These are phyloP conservation scores for Tylopilus subfusipes DNA, from an alignment of 768 basidiomycete genomes.

Conservation along the genomic window DNA sequence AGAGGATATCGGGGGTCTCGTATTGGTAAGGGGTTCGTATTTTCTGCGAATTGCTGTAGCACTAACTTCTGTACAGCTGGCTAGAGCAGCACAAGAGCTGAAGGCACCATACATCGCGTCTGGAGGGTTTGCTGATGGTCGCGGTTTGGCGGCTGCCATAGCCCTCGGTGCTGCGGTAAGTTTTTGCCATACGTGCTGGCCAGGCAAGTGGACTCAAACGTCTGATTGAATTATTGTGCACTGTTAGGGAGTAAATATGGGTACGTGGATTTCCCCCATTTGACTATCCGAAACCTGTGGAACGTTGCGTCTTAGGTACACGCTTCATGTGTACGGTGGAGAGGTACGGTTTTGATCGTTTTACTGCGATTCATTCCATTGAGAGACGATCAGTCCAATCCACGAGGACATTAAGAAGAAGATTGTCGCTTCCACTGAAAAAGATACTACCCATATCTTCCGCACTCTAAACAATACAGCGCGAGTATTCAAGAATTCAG, in stretches of 20 bases:
- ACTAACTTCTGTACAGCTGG: slow-evolving; percentile 50
- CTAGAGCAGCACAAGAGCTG: slow-evolving; percentile 81
- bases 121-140: slow-evolving; percentile 85
- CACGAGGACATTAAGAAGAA: slow-evolving; percentile 88
- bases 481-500: slow-evolving; percentile 83
- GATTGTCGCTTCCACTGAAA: slow-evolving; percentile 80
- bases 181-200: slow-evolving; percentile 7
- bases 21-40: slow-evolving; percentile 50
- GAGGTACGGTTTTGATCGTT: slow-evolving; percentile 41
- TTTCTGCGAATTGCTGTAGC: not conserved
- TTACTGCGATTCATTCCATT: not conserved
- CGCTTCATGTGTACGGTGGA: slow-evolving; percentile 93
- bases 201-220: not conserved
- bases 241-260: slow-evolving; percentile 83
- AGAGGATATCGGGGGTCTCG: slow-evolving; percentile 85
- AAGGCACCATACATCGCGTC: slow-evolving; percentile 86
- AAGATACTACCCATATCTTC: slow-evolving; percentile 87
- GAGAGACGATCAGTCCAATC: slow-evolving; percentile 55
- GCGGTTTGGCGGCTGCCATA: slow-evolving; percentile 78
- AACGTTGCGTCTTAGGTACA: slow-evolving; percentile 44
- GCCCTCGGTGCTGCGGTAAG: slow-evolving; percentile 77
- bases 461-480: slow-evolving; percentile 80
- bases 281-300: not conserved
- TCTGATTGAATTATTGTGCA: not conserved
- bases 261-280: slow-evolving; percentile 16